These are phyloP conservation scores for Cordyceps militaris DNA, from an alignment of 2,329 filamentous ascomycete species.

Conservation along the genomic window DNA sequence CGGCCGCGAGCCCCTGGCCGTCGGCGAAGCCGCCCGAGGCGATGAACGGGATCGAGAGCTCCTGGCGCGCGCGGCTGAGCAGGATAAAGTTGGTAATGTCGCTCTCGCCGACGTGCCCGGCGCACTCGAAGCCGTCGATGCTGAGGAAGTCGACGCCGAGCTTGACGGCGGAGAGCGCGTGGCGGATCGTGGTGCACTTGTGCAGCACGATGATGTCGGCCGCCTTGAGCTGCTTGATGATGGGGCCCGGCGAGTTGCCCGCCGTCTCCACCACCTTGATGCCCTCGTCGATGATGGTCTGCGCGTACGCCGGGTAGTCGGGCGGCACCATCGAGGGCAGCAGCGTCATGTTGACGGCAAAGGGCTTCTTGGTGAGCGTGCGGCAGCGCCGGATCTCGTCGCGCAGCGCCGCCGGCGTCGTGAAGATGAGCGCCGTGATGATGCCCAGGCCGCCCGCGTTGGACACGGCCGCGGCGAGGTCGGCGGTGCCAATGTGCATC, in stretches of 20 bases:
- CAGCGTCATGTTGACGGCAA: conserved; percentile 92
- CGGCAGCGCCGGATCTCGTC: conserved; percentile 87
- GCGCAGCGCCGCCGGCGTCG: conserved; percentile 82
- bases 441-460: conserved; percentile 80
- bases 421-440: conserved; percentile 85
- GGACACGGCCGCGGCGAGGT: conserved; percentile 67
- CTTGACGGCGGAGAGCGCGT: conserved; percentile 85
- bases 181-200: conserved; percentile 95
- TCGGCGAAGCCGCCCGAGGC: conserved; percentile 94
- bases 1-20: conserved; percentile 85
- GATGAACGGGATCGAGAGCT: conserved; percentile 82
- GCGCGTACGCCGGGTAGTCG: conserved; percentile 86
- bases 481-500: conserved; percentile 79
- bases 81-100: conserved; percentile 90
- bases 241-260: conserved; percentile 78
- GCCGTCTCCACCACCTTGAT: conserved; percentile 88
- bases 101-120: conserved; percentile 77
- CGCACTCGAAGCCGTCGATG: conserved; percentile 97
- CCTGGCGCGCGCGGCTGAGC: conserved; percentile 75
- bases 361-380: conserved; percentile 69
- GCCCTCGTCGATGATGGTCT: conserved; percentile 88
- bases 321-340: conserved; percentile 84
- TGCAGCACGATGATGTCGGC: conserved; percentile 76
- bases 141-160: conserved; percentile 93
- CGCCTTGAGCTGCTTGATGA: conserved; percentile 82